Percentiles rank a stretch among this genome's conserved stretches.
Evolutionary conservation across 352 stramenopile genomes (phyloP).

Genomic region (Globisporangium parvum): DNA sequence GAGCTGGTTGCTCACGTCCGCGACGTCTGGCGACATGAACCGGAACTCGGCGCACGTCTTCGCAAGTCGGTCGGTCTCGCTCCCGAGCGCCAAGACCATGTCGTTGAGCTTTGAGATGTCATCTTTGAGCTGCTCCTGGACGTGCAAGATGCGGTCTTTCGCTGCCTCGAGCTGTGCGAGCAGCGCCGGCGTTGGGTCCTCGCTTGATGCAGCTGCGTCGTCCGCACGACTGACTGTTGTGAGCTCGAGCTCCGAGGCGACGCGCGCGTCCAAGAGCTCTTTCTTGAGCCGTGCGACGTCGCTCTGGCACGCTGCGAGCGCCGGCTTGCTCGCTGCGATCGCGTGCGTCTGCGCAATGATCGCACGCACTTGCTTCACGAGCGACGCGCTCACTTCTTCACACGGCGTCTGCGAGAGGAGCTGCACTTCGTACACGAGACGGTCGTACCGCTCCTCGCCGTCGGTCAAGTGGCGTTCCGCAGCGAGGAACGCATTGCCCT

Average conservation of each 20-base stretch:
- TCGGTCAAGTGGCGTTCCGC: constrained; percentile 43
- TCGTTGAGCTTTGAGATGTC: constrained; percentile 41
- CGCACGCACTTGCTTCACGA: constrained; percentile 30
- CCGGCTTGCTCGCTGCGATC: constrained; percentile 35
- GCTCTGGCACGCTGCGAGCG: constrained; percentile 22
- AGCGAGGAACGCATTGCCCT: constrained; percentile 64
- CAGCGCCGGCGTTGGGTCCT: not conserved
- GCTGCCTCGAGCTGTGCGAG: constrained; percentile 28
- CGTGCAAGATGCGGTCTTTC: constrained; percentile 33
- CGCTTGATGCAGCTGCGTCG: not conserved
- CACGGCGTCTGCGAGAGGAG: constrained; percentile 42
- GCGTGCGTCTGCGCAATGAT: constrained; percentile 30
- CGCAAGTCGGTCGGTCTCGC: constrained; percentile 40
- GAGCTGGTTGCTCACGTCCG: constrained; percentile 17
- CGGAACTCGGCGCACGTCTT: constrained; percentile 23
- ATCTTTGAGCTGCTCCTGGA: constrained; percentile 36
- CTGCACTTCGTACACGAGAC: constrained; percentile 58
- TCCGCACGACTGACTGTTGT: constrained; percentile 19
- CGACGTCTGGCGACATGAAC: constrained; percentile 25
- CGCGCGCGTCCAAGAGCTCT: constrained; percentile 27
- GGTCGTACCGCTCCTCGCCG: constrained; percentile 65
- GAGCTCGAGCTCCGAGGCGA: constrained; percentile 35
- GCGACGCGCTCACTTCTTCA: constrained; percentile 41
- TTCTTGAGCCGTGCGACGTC: constrained; percentile 42
- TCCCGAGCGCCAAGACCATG: constrained; percentile 35